Evolutionary conservation across 2,329 filamentous ascomycete species (phyloP), one percentile per base, ranked within the genome.

Genomic region (Exophiala lecanii-corni): DNA sequence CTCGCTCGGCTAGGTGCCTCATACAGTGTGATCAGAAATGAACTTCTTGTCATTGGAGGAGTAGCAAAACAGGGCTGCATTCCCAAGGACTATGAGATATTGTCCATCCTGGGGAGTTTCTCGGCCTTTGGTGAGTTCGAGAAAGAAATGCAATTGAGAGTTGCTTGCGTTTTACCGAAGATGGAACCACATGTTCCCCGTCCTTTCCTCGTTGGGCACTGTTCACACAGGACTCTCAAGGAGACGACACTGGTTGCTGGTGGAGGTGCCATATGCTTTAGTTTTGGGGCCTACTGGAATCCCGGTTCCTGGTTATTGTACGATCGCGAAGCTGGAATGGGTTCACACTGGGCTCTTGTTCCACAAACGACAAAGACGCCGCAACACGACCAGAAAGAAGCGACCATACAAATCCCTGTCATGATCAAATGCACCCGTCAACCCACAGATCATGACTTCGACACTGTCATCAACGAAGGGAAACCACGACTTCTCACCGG

Each of bases 271-370:
- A 86, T 88, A 0, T 94, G 88, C 61, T 94, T 94, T 68, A 89
- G 86, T 0, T 94, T 94, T 74, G 89, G 89, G 1, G 86, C 85
- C 5, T 89, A 79, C 57, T 94, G 86, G 86, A 89, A 89, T 38
- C 71, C 73, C 21, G 78, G 78, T 1, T 68, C 73, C 9, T 82
- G 68, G 67, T 60, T 65, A 2, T 55, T 80, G 51, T 62, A 62
- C 58, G 60, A 55, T 19, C 45, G 44, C 19, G 52, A 57, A 23
- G 50, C 55, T 13, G 42, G 39, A 3, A 28, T 43, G n/a, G 45
- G 48, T 31, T 64, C 63, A 46, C 45, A 53, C 25, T 69, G 66
- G 66, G 39, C 47, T 1, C 39, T 65, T 5, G 31, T 65, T 17
- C 13, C 35, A 9, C 30, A 57, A 23, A 45, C 55, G 30, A 13